Base-by-base conservation (phyloP, 2,329 filamentous ascomycete genomes). In the Decorospora gaudefroyi region DNA sequence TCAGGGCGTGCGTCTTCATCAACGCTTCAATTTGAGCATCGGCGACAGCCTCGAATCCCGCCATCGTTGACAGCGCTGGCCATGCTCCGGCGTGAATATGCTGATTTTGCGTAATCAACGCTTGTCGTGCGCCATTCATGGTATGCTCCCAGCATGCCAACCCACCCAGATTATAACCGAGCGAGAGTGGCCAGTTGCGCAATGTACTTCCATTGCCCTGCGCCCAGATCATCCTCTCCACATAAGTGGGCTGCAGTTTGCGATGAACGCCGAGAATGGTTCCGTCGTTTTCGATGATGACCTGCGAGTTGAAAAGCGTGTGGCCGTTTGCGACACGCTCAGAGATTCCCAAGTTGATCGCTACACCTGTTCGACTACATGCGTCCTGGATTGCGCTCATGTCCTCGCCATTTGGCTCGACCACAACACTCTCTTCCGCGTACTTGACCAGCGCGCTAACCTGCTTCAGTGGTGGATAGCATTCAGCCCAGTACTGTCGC, bases 1-100 rank as follows among this genome's bases (percentile, higher is more conserved):
- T 75, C 16, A 76, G 45, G 2, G 74, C 73, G 46, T 76, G 74
- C 4, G 62, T 57, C 58, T 75, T 76, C 73, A 75, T 76, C 23
- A 76, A 49, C 4, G 70, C 73, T 59, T 76, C 74, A 38, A 76
- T 76, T 55, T 76, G 72, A n/a, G 61, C 61, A 46, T 73, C 67
- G 2, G 72, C 73, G 4, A 70, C 66, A 0, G 48, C 55, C 43
- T 75, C 72, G 29, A 76, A 74, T 0, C 73, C 72, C 0, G 55
- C 53, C 65, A 68, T 64, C 6, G 60, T 65, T 0, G 61, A 63
- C n/a, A 65, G 49, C 47, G 41, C 77, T 61, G 42, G 70, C 64
- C 68, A 78, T 56, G 42, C 62, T 23, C 64, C 64, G 2, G 64
- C 61, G 42, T 67, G 61, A 64, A 74, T 66, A 22, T 70, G 64